These are phyloP conservation scores for Tremella mesenterica DNA, from an alignment of 768 basidiomycete genomes.

Conservation along the genomic window DNA sequence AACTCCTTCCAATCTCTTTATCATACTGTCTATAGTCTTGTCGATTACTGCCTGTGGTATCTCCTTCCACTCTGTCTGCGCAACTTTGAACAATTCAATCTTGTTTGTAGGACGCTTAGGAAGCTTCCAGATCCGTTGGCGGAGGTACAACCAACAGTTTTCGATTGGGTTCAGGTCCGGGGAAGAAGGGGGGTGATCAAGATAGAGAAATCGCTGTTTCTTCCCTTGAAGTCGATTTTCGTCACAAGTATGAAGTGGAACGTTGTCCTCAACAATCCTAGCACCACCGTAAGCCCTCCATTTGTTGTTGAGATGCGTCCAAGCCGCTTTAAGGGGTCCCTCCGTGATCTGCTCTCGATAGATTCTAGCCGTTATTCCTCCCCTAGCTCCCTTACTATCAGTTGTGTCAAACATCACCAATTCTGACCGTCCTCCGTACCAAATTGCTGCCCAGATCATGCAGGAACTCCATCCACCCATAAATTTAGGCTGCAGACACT, in stretches of 20 bases:
- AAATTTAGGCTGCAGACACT: conserved; percentile 5
- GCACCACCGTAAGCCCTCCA: conserved; percentile 10
- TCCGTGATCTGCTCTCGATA: conserved; percentile 13
- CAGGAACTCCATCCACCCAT: background rate
- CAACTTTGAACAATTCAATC: conserved; percentile 1
- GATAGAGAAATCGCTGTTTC: conserved; percentile 2
- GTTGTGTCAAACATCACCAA: conserved; percentile 8
- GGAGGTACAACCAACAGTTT: conserved; percentile 8
- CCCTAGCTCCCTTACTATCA: conserved; percentile 8
- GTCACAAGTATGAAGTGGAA: conserved; percentile 1
- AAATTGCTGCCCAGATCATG: conserved; percentile 11
- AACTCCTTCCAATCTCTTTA: conserved; percentile 6
- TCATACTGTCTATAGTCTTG: conserved; percentile 7
- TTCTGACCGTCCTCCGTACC: conserved; percentile 14
- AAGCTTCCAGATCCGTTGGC: conserved; percentile 3
- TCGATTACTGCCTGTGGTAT: conserved; percentile 10
- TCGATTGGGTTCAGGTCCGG: conserved; percentile 18
- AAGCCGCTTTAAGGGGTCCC: conserved; percentile 6
- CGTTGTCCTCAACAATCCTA: conserved; percentile 12
- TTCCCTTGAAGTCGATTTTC: background rate
- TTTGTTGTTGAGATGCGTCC: conserved; percentile 6
- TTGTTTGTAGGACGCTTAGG: conserved; percentile 4
- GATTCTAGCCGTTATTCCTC: conserved; percentile 10
- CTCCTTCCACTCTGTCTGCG: conserved; percentile 2
- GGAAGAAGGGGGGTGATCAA: conserved; percentile 8